Evolutionary conservation across 768 basidiomycete genomes (phyloP), one percentile per base, ranked within the genome.

Genomic region (Agrocybe praecox): DNA sequence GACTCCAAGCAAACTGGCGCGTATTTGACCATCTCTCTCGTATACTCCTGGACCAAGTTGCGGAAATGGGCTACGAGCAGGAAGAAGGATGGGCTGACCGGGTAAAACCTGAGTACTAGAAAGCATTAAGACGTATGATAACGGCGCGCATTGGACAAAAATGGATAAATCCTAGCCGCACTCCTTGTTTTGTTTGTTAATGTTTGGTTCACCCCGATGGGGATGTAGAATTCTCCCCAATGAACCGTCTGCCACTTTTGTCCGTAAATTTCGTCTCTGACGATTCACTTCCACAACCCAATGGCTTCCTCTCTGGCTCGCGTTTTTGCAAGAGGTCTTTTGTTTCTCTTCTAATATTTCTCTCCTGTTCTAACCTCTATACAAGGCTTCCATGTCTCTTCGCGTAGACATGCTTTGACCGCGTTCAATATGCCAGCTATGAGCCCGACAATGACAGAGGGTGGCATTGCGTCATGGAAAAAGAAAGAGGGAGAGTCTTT

Each of bases 361-460:
- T 32, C 8, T 15, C 33, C 24, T 26, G 47, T 46, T 14, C 46
- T 61, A 15, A 32, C 55, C 21, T n/a, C 34, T 51, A 33, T 18
- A 52, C 7, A 68, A 96, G 96, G 86, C 67, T 78, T 98, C 52
- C 92, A 95, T 79, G 82, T 83, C 66, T 95, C 96, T 26, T 82
- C 88, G 53, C 84, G 86, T 59, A 78, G 90, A 65, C 76, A 81
- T 76, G 95, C 89, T 36, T 82, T 98, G 63, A 78, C 90, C 58
- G 92, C 87, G 71, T 96, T 98, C 77, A 80, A 87, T 61, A 96
- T 97, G 94, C 96, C 95, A 56, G 95, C 97, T 64, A 99, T 98
- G 96, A 96, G 94, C 60, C 97, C 97, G 29, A 99, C 97, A 56
- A 99, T 99, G 97, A 95, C 95, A 2, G 97, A 98, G 79, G 97